Evolutionary conservation across 1,139 yeast genomes (phyloP).

Genomic region (Hemisphaericaspora xylanilytica): DNA sequence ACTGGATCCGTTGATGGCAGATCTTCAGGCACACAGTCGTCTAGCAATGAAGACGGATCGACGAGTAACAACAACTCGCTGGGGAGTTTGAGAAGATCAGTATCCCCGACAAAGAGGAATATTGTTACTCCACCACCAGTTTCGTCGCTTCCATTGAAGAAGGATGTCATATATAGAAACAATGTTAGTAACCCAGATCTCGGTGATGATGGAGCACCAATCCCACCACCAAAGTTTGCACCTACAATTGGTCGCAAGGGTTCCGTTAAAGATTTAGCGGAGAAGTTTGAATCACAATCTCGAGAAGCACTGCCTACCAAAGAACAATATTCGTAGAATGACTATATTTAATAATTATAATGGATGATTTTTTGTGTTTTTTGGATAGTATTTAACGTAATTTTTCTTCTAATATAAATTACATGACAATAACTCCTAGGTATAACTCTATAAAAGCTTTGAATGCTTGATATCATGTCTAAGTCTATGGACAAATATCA

Average conservation of each 20-base stretch:
- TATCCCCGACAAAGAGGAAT: slow-evolving; percentile 41
- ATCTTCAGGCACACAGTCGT: slow-evolving; percentile 1
- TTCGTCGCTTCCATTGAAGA: slow-evolving; percentile 28
- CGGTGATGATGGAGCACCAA: slow-evolving; percentile 1
- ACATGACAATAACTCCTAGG: too few species aligned
- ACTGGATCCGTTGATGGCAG: too few species aligned
- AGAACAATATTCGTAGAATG: neutral
- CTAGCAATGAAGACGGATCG: too few species aligned
- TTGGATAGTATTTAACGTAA: too few species aligned
- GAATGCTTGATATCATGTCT: slow-evolving; percentile 57
- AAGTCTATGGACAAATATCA: slow-evolving; percentile 43
- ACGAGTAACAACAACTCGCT: slow-evolving; percentile 25
- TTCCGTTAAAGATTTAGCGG: slow-evolving; percentile 36
- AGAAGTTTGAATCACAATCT: slow-evolving; percentile 25
- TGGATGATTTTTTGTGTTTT: too few species aligned
- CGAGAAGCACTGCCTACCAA: slow-evolving; percentile 5
- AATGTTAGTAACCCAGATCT: neutral
- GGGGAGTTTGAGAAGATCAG: slow-evolving; percentile 32
- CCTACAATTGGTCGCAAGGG: slow-evolving; percentile 30
- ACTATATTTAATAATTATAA: too few species aligned
- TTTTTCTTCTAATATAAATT: too few species aligned
- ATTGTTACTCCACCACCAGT: slow-evolving; percentile 21
- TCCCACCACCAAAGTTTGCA: slow-evolving; percentile 30
- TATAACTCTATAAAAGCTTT: slow-evolving; percentile 38
- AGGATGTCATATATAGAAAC: slow-evolving; percentile 23